Evolutionary conservation across 1,284 basidiomycete species (phyloP), one percentile per base, ranked within the genome.

Genomic region (Pyrrhoderma noxium): DNA sequence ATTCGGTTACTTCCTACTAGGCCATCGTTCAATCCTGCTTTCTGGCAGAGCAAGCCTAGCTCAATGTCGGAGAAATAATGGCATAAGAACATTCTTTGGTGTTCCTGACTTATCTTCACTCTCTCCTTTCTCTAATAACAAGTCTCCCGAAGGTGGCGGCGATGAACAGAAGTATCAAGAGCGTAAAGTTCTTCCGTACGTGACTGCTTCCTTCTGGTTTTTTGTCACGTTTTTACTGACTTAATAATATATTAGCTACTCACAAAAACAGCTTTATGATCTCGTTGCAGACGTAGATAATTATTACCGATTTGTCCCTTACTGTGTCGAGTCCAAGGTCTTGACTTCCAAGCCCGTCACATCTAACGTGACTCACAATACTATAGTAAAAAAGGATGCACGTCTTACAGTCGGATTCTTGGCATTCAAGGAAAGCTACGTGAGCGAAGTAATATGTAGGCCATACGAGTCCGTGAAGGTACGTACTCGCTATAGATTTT

Each of bases 391-490:
- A 40, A 80, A 93, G 70, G 79, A 93, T 38, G 93, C 89, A 8
- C 91, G 97, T 64, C 72, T 98, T 52, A 82, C 82, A 0, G 88
- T 96, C 21, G 92, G 92, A 0, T 98, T 97, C 65, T 79, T 93
- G 57, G 76, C 82, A 4, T 85, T 97, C 62, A 76, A 79, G 56
- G 95, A 98, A 68, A 84, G 80, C 64, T 99, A 97, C 67, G 75
- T 88, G 41, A 94, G 91, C 64, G 74, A 75, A 45, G 94, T 98
- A 39, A 84, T 81, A 7, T 90, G 91, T 59, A 70, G 69, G 46
- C 91, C 90, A 9, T 78, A 78, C 58, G 75, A 84, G 61, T 83
- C 75, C 18, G 92, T 97, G 5, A 74, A 86, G 70, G 94, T 92
- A 61, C 59, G 78, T 72, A n/a, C n/a, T n/a, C n/a, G n/a, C n/a